Percentiles rank a stretch among this genome's conserved stretches.
Conservation (phyloP, 129 eudicot species). For the Lonicera japonica region DNA sequence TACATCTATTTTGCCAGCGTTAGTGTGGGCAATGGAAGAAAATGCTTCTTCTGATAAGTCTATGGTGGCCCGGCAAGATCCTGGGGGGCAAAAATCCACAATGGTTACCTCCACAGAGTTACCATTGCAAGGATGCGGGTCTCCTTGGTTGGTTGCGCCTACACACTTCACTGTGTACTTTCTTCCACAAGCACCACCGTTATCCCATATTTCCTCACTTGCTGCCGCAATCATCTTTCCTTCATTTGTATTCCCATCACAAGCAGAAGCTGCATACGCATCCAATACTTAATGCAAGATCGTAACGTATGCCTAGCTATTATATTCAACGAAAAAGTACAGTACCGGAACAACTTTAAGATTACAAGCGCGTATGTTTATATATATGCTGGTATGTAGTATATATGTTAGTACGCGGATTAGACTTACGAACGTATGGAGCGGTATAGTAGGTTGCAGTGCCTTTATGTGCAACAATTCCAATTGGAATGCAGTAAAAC, state of each 20-base stretch:
- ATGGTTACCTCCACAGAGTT: constrained; percentile 7
- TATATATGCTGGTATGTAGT: too few species aligned
- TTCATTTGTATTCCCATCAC: too few species aligned
- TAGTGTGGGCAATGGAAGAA: constrained; percentile 13
- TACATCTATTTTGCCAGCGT: constrained; percentile 15
- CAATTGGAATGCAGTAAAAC: too few species aligned
- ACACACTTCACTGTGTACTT: constrained; percentile 7
- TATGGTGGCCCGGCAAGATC: constrained; percentile 14
- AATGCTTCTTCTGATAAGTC: constrained; percentile 26
- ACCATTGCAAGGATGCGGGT: constrained; percentile 18
- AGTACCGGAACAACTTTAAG: too few species aligned
- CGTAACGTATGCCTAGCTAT: too few species aligned
- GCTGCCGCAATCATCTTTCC: constrained; percentile 20
- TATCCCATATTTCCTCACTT: constrained; percentile 15
- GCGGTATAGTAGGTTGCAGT: too few species aligned
- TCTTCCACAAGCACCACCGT: constrained; percentile 24
- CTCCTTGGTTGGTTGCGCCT: constrained; percentile 14
- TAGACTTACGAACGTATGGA: too few species aligned
- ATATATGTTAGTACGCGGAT: too few species aligned
- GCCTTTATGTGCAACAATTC: too few species aligned
- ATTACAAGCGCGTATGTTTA: not conserved
- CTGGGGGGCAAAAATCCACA: constrained; percentile 21
- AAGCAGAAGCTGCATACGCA: too few species aligned
- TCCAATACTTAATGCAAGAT: too few species aligned
- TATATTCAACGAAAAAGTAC: too few species aligned